These are phyloP conservation scores for Nicotiana paniculata DNA, from an alignment of 257 asterid genomes.

Conservation along the genomic window DNA sequence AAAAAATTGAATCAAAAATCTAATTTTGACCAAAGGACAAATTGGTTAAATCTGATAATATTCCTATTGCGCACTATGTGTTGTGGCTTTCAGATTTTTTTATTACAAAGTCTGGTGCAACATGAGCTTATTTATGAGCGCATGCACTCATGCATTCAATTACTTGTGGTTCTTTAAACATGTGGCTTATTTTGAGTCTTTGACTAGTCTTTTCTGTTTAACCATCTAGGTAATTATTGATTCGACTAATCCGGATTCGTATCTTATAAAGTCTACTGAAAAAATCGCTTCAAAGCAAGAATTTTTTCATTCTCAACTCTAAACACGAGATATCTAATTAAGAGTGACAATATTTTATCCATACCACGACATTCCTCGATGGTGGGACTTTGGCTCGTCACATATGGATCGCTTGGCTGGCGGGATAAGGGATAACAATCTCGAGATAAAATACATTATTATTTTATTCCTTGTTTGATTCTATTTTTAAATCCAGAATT, in stretches of 20 bases:
- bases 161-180: conserved; percentile 16
- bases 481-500: no score
- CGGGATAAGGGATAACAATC: no score
- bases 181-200: not conserved
- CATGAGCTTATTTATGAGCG: not conserved
- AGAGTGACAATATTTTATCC: no score
- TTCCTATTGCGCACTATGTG: not conserved
- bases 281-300: no score
- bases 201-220: conserved; percentile 25
- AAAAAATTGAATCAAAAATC: conserved; percentile 13
- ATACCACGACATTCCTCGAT: no score
- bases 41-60: conserved; percentile 10
- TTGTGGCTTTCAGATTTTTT: not conserved
- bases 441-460: no score
- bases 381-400: no score
- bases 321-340: no score
- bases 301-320: no score
- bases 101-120: not conserved
- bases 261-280: rapidly evolving
- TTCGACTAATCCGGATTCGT: not conserved
- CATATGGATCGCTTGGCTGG: no score
- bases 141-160: not conserved
- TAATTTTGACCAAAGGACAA: conserved; percentile 21
- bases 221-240: not conserved
- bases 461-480: no score